These are phyloP conservation scores for Oehlia diaphana DNA, from an alignment of 192 early-diverging fungal species.

Conservation along the genomic window DNA sequence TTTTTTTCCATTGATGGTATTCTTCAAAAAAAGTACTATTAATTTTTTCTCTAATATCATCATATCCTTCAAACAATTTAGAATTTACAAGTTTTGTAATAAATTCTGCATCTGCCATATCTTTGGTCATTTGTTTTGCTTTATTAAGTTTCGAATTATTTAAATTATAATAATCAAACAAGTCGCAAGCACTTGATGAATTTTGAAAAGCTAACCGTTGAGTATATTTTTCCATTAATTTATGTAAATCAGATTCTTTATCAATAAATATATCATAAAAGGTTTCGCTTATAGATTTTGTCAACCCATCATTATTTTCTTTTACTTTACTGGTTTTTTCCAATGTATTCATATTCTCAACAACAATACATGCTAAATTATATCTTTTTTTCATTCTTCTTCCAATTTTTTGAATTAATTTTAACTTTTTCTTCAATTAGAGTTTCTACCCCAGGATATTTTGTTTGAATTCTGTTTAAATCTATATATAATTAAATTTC, in stretches of 20 bases:
- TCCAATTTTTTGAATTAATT: background rate
- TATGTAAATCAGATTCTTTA: background rate
- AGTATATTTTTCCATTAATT: background rate
- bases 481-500: background rate
- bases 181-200: background rate
- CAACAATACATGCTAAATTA: background rate
- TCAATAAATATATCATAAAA: background rate
- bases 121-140: too few species aligned
- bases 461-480: background rate
- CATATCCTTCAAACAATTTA: background rate
- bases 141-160: too few species aligned
- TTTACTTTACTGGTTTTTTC: background rate
- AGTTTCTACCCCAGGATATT: background rate
- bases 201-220: too few species aligned
- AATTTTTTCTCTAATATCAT: background rate
- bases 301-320: too few species aligned
- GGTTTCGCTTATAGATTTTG: background rate
- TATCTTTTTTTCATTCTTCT: background rate
- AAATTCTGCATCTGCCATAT: background rate
- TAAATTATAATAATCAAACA: too few species aligned
- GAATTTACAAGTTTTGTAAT: background rate
- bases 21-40: background rate
- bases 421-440: background rate
- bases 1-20: background rate
- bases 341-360: too few species aligned